Base-by-base conservation (phyloP, 208 protist genomes). In the Trypanosoma mega region DNA sequence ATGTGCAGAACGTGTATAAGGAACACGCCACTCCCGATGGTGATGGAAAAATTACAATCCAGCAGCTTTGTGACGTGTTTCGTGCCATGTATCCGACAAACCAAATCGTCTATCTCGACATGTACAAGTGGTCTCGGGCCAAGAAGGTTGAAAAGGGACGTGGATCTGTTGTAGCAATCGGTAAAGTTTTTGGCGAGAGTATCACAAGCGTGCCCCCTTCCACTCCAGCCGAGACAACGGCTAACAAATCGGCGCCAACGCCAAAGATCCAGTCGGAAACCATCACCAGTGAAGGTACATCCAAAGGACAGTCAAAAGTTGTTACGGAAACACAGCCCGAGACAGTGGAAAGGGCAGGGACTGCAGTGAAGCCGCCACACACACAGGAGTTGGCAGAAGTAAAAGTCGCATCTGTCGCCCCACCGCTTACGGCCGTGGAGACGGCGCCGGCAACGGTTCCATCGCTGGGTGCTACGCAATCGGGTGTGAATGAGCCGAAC, bases 51-150 rank as follows among this genome's bases (percentile, higher is more conserved):
- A 67, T 59, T 23, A 67, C 36, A 21, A 48, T 67, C 3, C 36
- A 57, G 18, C 51, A 67, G 36, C 37, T 67, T 1, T 59, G 41
- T 43, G 44, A 51, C n/a, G 48, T 67, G 20, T 67, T 67, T 36
- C 16, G 37, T 12, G 61, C 61, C 0, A 56, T 67, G 41, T 57
- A 59, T 34, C 48, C 61, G 8, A 16, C 49, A 0, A 57, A 57
- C 20, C 48, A 55, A 47, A 49, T 45, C 33, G 52, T 59, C 1
- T 67, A 59, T 29, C 6, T 59, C 26, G 61, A 67, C 4, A 59
- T 57, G 48, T 67, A 53, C 33, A 59, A 57, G 49, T 67, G 61
- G 61, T 27, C 61, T 24, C 47, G 61, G 4, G 48, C 61, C 12
- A 63, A 52, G 9, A 63, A 54, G 33, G 26, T 52, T 9, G 24